Conservation (phyloP, 2,329 filamentous ascomycete species). For the Pestalotiopsis sp. region DNA sequence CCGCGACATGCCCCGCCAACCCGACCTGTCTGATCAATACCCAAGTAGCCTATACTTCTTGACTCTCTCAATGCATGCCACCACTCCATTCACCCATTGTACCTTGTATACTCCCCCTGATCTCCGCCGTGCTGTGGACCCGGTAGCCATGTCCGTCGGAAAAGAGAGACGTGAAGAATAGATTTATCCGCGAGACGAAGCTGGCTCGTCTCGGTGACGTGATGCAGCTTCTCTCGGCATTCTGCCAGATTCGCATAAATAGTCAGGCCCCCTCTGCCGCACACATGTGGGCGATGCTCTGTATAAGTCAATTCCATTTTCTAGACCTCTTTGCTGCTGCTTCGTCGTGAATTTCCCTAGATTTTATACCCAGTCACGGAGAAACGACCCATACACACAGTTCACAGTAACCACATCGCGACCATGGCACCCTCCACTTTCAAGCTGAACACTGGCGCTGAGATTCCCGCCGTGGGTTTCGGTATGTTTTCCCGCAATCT, state of each 20-base stretch:
- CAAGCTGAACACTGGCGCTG: conserved; percentile 65
- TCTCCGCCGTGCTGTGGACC: not conserved
- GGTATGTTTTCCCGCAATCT: conserved; percentile 41
- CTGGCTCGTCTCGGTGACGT: conserved; percentile 4
- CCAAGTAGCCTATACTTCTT: not conserved
- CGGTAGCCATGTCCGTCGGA: not conserved
- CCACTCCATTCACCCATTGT: not conserved
- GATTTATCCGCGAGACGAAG: conserved; percentile 4
- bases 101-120: not conserved
- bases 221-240: not conserved
- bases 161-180: not conserved
- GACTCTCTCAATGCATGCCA: not conserved
- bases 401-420: not conserved
- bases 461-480: conserved; percentile 66
- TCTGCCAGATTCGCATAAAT: conserved; percentile 12
- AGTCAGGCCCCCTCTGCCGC: not conserved
- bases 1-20: not conserved
- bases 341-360: not conserved
- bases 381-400: not conserved
- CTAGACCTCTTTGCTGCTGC: not conserved
- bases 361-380: not conserved
- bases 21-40: not conserved
- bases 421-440: conserved; percentile 58
- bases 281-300: not conserved
- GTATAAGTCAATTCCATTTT: not conserved